Evolutionary conservation across 2,329 filamentous ascomycete genomes (phyloP), one percentile per base, ranked within the genome.

Genomic region (Endocalyx cinctus): DNA sequence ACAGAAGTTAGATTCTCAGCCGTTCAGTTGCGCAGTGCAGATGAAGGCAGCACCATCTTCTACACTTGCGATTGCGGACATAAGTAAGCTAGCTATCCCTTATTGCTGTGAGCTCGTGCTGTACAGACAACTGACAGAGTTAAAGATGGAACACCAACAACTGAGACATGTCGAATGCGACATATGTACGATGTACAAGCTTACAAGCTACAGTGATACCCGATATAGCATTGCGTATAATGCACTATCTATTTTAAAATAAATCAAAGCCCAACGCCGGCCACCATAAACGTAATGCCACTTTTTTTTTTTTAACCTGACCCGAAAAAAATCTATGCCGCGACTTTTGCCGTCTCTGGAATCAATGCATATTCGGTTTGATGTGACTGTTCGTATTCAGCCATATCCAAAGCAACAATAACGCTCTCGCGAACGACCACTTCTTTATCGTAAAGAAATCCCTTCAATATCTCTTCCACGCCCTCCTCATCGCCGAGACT

Each of bases 341-440:
- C 67, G 40, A 62, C 64, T 44, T 62, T 63, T 42, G 60, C 57
- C 31, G 62, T 62, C 50, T 84, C 77, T 4, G 89, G 90, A 47
- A 97, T 82, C 53, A 95, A 74, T 29, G 92, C 92, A 69, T 98
- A 98, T 58, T 98, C 89, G 19, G 79, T 68, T 62, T 95, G 79
- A 26, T 86, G 85, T 48, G 80, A 85, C 69, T 85, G 87, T 70
- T 98, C 92, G 54, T 87, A 96, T 56, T 96, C 90, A 10, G 89
- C 92, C 87, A 98, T 98, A 61, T 98, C 92, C 46, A 98, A 71
- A 27, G 92, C 92, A 35, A 98, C 92, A 50, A 96, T 79, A 25
- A 95, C 82, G 60, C 90, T 97, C 57, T 98, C 92, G 39, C 88
- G 79, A 26, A 98, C 92, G 5, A 98, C 89, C 59, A 86, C 79